Base-by-base conservation (phyloP, 495 filamentous ascomycete species). In the Penicillium fimorum region DNA sequence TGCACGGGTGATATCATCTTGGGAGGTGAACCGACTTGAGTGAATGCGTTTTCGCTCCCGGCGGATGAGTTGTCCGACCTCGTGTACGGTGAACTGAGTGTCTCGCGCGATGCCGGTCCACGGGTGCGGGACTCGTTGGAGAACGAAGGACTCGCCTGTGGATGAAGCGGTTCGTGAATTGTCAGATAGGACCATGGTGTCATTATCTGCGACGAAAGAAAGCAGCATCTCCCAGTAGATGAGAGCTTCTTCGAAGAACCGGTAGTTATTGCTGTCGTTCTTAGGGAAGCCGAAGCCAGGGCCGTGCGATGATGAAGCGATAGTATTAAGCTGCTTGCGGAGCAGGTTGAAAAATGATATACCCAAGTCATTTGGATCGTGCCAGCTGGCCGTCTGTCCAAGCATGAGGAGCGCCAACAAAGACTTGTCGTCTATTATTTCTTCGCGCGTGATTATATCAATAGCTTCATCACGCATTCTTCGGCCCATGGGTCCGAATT, bases 171-270 rank as follows among this genome's bases (percentile, higher is more conserved):
- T 18, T 17, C 50, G 40, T 0, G 50, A 54, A 17, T 44, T 53
- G 22, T 62, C 57, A 0, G 73, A 70, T 2, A 67, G 53, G 0
- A 67, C 50, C 47, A 76, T 60, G 0, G 70, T 61, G 1, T 76
- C 61, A 38, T 76, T 73, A 47, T 83, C 80, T 22, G 78, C 71
- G 11, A 84, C 80, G 52, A 79, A 84, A 0, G 79, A 81, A 5
- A 82, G 77, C 24, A 83, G 72, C 81, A 84, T 84, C 50, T 84
- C 81, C 81, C 81, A 84, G 56, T 84, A 84, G 13, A 84, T 67
- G 1, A 84, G 68, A 37, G 79, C 76, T 61, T 84, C 80, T 58
- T 82, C 77, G 62, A 84, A 84, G 58, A 84, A 84, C 20, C 76
- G 76, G 44, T 78, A 76, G 46, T 79, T 83, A 49, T 76, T 80